Percentiles rank a stretch among this genome's conserved stretches.
Conservation (phyloP, 176 grass and related monocot species). For the Areca catechu region DNA sequence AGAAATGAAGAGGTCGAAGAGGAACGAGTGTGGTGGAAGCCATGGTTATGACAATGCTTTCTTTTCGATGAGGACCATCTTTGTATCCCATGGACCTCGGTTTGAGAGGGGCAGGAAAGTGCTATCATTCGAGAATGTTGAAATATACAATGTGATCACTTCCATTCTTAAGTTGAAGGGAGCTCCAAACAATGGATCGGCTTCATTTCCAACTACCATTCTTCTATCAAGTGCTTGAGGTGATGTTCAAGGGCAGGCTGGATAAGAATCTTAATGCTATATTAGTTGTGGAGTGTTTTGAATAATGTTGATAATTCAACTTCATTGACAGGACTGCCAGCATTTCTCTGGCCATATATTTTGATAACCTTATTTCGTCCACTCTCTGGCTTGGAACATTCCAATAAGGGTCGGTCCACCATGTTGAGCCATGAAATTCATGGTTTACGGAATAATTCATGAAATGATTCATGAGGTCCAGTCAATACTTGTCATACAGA, state of each 20-base stretch:
- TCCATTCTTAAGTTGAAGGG: constrained; percentile 61
- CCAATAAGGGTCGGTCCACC: too few relatives aligned
- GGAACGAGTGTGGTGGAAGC: constrained; percentile 62
- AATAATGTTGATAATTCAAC: too few relatives aligned
- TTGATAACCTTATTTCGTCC: too few relatives aligned
- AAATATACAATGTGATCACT: constrained; percentile 83
- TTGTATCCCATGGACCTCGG: constrained; percentile 59
- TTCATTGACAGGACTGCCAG: too few relatives aligned
- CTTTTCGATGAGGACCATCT: constrained; percentile 94
- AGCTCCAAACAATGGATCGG: constrained; percentile 77
- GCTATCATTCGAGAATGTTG: constrained; percentile 72
- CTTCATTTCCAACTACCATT: constrained; percentile 49
- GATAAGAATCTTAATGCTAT: too few relatives aligned
- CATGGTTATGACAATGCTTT: constrained; percentile 85
- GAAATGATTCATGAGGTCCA: too few relatives aligned
- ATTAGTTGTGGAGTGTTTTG: too few relatives aligned
- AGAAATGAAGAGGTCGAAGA: constrained; percentile 29
- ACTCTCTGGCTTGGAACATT: too few relatives aligned
- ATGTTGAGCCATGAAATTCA: too few relatives aligned
- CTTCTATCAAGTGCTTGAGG: constrained; percentile 46
- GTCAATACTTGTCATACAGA: too few relatives aligned
- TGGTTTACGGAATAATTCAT: too few relatives aligned
- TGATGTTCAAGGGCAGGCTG: background rate
- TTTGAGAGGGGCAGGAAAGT: constrained; percentile 58
- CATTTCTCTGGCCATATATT: too few relatives aligned